Evolutionary conservation across 1,284 basidiomycete species (phyloP).

Genomic region (Melampsora americana): DNA sequence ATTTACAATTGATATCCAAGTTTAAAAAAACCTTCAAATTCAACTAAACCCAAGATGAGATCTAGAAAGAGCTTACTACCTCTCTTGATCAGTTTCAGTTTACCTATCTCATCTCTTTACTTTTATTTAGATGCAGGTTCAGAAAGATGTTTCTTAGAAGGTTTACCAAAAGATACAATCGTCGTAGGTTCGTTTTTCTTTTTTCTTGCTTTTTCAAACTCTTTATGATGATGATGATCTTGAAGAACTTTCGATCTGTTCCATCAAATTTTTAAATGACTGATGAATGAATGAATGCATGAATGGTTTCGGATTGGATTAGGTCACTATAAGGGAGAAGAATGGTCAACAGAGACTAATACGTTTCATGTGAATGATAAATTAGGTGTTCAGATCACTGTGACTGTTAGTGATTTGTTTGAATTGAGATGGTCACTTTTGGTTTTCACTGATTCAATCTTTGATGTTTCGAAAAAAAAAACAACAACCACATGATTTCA

Average conservation of each 20-base stretch:
- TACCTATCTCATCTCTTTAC: constrained; percentile 51
- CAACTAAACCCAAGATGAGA: not conserved
- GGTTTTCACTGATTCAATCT: too few species aligned
- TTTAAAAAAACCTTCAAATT: not conserved
- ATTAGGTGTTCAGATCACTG: constrained; percentile 83
- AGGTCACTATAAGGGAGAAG: constrained; percentile 89
- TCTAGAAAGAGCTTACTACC: not conserved
- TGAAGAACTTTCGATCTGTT: too few species aligned
- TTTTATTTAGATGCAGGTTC: constrained; percentile 56
- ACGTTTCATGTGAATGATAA: constrained; percentile 70
- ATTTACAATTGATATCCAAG: too few species aligned
- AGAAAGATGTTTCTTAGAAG: constrained; percentile 82
- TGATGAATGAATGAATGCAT: too few species aligned
- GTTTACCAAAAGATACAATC: constrained; percentile 91
- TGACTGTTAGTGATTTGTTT: constrained; percentile 79
- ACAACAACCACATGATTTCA: too few species aligned
- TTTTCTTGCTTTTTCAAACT: not conserved
- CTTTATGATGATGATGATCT: not conserved
- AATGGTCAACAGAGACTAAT: constrained; percentile 76
- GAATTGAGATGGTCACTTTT: too few species aligned
- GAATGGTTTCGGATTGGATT: not conserved
- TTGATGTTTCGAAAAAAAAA: not conserved
- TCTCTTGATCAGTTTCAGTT: constrained; percentile 13
- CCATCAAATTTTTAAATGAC: not conserved
- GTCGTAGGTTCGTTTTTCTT: constrained; percentile 71